These are phyloP conservation scores for Monosporascus sp. DNA, from an alignment of 2,329 filamentous ascomycete species.

Conservation along the genomic window DNA sequence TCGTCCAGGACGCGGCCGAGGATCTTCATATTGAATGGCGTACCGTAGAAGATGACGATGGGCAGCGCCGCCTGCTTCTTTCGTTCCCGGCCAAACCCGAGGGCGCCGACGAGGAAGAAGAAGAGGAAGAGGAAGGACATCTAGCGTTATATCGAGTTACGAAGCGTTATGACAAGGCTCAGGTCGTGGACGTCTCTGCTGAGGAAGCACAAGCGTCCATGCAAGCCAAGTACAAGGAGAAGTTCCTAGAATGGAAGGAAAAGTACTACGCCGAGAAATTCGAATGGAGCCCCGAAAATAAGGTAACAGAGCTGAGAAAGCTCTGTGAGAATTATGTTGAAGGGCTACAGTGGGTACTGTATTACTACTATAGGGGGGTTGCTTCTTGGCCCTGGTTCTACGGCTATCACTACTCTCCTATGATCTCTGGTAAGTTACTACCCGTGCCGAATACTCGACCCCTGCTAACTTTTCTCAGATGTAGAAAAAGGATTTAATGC, in stretches of 20 bases:
- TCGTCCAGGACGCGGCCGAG: constrained; percentile 80
- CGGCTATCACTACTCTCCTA: constrained; percentile 90
- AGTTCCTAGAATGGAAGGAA: constrained; percentile 90
- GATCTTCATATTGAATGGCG: constrained; percentile 53
- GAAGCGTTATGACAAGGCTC: constrained; percentile 85
- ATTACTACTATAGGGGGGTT: constrained; percentile 96
- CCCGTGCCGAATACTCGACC: neutral
- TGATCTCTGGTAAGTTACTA: constrained; percentile 68
- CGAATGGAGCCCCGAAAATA: constrained; percentile 74
- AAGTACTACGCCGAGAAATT: constrained; percentile 91
- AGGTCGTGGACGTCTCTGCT: constrained; percentile 72
- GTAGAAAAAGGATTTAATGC: constrained; percentile 83
- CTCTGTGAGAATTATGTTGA: constrained; percentile 96
- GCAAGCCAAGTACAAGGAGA: constrained; percentile 81
- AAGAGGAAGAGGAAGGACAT: constrained; percentile 74
- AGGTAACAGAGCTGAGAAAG: constrained; percentile 68
- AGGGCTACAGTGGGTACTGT: constrained; percentile 95
- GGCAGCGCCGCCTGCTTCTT: constrained; percentile 47
- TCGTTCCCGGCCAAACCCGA: constrained; percentile 41
- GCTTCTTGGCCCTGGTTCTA: constrained; percentile 99
- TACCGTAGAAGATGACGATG: constrained; percentile 53
- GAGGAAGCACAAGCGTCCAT: constrained; percentile 76
- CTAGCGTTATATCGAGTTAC: constrained; percentile 81
- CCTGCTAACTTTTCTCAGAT: constrained; percentile 47
- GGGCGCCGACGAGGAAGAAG: constrained; percentile 51